phyloP scores from a whole-genome alignment of 179 eudicot genomes.

The Beta lomatogona region DNA sequence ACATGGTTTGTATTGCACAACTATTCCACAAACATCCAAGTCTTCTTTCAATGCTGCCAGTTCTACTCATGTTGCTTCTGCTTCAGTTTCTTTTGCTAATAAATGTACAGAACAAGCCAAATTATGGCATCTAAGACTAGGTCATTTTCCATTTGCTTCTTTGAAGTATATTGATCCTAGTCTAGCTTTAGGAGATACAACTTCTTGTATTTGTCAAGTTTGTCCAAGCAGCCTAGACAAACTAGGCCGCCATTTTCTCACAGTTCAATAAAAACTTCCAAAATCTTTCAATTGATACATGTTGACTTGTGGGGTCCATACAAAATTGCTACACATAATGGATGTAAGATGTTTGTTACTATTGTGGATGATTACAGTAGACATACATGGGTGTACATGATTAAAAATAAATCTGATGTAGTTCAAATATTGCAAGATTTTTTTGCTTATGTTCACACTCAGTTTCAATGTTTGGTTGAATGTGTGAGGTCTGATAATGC shows the following conservation, averaged over 20 bases:
- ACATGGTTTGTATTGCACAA: neutral
- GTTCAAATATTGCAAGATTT: neutral
- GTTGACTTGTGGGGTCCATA: neutral
- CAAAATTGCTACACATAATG: neutral
- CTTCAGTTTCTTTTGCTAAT: neutral
- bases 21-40: neutral
- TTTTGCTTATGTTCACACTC: neutral
- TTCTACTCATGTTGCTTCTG: neutral
- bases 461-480: neutral
- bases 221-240: conserved; percentile 9
- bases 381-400: neutral
- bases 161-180: too few species aligned
- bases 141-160: neutral
- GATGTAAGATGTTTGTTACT: neutral
- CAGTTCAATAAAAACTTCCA: neutral
- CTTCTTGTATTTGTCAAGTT: neutral
- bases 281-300: neutral
- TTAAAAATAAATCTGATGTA: neutral
- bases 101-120: neutral
- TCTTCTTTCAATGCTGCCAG: neutral
- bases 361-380: conserved; percentile 10
- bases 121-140: neutral
- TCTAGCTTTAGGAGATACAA: too few species aligned
- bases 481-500: conserved; percentile 3
- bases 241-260: neutral